Evolutionary conservation across 768 basidiomycete species (phyloP), one percentile per base, ranked within the genome.

Genomic region (Boletus insuetus): DNA sequence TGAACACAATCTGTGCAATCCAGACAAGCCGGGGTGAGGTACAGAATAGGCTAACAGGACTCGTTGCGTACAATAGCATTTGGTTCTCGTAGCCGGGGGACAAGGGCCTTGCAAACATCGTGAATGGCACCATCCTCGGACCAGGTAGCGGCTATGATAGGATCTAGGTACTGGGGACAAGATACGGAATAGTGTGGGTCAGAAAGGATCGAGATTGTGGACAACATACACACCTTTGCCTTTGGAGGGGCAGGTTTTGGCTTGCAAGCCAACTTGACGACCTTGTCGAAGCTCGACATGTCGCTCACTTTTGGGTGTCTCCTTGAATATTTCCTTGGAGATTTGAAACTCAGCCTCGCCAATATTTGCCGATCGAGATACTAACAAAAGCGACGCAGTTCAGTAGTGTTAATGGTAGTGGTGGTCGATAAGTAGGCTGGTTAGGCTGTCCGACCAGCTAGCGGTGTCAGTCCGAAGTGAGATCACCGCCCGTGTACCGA

Each of bases 81-180:
- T 32, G 95, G 91, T 69, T 99, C 97, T 22, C 90, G 81, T 56
- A 99, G 82, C 42, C 92, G 82, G 17, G 89, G 84, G 3, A 87
- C 78, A 38, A 99, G 80, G 12, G 94, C 89, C 68, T 87, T 90
- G 77, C 92, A 92, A 60, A 98, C 91, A 71, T 98, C 96, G 63
- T 89, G 85, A 9, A 98, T 81, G 42, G 93, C 85, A 26, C 95
- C 94, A 65, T 98, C 96, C 55, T 96, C 91, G 17, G 89, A 87
- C 84, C 92, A 98, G n/a, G 96, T 98, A 31, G 94, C 93, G 51
- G 93, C 88, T 61, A 99, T 88, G 71, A 99, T 94, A 22, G 91
- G 86, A 77, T 98, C 95, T 57, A 99, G 81, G 76, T 98, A 99
- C 94, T 98, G 69, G 14, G 22, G 45, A 34, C 40, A 11, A 45